phyloP scores from a whole-genome alignment of 176 grass and related monocot genomes.

The Thinopyrum elongatum region DNA sequence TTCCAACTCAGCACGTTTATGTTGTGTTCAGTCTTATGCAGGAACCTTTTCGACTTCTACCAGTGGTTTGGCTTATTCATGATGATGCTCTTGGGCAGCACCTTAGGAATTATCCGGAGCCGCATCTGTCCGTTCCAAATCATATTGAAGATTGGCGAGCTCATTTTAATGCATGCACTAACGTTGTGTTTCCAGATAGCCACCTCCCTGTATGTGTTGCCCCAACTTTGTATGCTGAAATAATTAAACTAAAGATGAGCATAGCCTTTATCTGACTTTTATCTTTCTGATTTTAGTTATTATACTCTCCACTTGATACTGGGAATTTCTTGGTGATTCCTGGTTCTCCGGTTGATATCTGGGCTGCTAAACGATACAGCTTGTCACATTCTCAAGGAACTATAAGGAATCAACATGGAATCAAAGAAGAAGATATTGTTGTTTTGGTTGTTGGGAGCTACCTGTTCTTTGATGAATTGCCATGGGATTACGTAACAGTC shows the following conservation, averaged over 20 bases:
- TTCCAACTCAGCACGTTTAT: constrained; percentile 47
- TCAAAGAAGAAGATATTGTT: constrained; percentile 60
- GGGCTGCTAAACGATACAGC: constrained; percentile 52
- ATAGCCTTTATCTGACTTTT: constrained; percentile 30
- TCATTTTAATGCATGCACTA: constrained; percentile 70
- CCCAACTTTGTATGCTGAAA: constrained; percentile 7
- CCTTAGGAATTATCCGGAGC: constrained; percentile 48
- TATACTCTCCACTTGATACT: constrained; percentile 71
- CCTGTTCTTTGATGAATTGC: constrained; percentile 76
- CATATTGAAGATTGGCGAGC: constrained; percentile 79
- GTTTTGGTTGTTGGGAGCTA: constrained; percentile 81
- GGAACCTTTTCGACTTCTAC: constrained; percentile 81
- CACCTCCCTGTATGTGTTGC: constrained; percentile 66
- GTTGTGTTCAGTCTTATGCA: constrained; percentile 85
- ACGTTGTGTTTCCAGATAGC: constrained; percentile 89
- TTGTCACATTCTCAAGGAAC: constrained; percentile 48
- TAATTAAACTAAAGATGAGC: constrained; percentile 26
- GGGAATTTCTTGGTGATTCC: constrained; percentile 92
- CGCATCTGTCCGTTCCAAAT: constrained; percentile 33
- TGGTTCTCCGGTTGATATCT: constrained; percentile 69
- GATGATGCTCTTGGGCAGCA: constrained; percentile 76
- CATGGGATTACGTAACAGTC: constrained; percentile 66
- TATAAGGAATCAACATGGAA: constrained; percentile 57
- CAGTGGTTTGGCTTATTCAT: constrained; percentile 90
- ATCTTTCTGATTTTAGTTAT: constrained; percentile 61